Base-by-base conservation (phyloP, 2,329 filamentous ascomycete genomes). In the Spiromastix sp. region DNA sequence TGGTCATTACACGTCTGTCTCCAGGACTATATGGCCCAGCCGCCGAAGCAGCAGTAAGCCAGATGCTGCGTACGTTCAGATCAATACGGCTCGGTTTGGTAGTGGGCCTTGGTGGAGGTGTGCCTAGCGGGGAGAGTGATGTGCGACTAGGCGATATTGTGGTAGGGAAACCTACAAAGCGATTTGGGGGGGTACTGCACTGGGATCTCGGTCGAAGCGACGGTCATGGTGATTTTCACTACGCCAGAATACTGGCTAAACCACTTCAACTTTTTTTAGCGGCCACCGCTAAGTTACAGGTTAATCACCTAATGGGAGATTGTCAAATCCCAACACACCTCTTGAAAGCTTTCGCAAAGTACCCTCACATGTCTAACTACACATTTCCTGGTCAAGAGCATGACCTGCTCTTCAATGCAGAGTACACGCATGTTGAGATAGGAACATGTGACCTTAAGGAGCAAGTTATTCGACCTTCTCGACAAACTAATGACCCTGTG, bases 91-190 rank as follows among this genome's bases (percentile, higher is more conserved):
- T 50, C 22, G 33, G 30, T 17, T 29, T 51, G 20, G 42, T 50
- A 40, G 47, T 51, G 6, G 47, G 47, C 10, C 42, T 50, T 26
- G 48, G 45, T 5, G 48, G 43, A 22, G 48, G 46, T 6, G 41
- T 45, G 11, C 48, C 49, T 9, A 17, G 29, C 25, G 26, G 16
- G 4, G 25, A 20, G 9, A 19, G 40, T 8, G 47, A 48, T 32
- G 40, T 49, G 32, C 39, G 46, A 1, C 38, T 51, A 2, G 48
- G 48, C 3, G 48, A 51, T 39, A 33, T 51, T 16, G 43, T 48
- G 22, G 34, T 42, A 8, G 40, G 40, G 12, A 13, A 10, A 5
- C 32, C 39, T 2, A 10, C 20, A 10, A 17, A 3, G 4, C 11
- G 6, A 1, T 13, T 13, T 12, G n/a, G 25, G 8, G 47, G 41